Evolutionary conservation across 2,329 filamentous ascomycete genomes (phyloP).

Genomic region (Cytospora leucostoma): DNA sequence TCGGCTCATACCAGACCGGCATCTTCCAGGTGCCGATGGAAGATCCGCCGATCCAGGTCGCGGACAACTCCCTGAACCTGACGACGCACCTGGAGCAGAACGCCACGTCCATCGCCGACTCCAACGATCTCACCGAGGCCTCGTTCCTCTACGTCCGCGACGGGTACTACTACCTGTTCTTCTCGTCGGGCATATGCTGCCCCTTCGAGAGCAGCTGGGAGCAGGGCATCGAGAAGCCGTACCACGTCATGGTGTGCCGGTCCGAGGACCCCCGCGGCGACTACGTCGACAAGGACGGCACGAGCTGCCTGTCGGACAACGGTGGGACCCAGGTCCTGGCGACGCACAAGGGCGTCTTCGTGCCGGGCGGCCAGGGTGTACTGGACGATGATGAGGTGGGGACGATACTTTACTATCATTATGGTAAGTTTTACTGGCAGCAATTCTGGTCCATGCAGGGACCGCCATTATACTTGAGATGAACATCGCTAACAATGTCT

Average conservation of each 20-base stretch:
- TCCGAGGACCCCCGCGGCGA: slow-evolving; percentile 51
- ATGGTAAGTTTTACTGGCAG: slow-evolving; percentile 35
- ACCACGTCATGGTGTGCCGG: slow-evolving; percentile 65
- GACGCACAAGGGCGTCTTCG: slow-evolving; percentile 60
- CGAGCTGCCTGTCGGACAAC: slow-evolving; percentile 49
- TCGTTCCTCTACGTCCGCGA: slow-evolving; percentile 56
- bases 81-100: slow-evolving; percentile 24
- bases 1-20: slow-evolving; percentile 33
- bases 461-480: background rate
- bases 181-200: slow-evolving; percentile 62
- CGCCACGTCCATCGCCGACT: slow-evolving; percentile 27
- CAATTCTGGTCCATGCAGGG: background rate
- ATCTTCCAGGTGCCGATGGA: slow-evolving; percentile 32
- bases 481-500: slow-evolving; percentile 21
- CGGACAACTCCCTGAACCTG: slow-evolving; percentile 21
- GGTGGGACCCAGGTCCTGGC: slow-evolving; percentile 61
- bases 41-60: slow-evolving; percentile 29
- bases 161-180: slow-evolving; percentile 67
- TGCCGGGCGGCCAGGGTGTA: slow-evolving; percentile 63
- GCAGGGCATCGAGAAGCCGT: slow-evolving; percentile 59
- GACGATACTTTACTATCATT: slow-evolving; percentile 63
- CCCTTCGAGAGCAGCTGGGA: slow-evolving; percentile 48
- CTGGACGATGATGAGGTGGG: slow-evolving; percentile 51
- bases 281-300: slow-evolving; percentile 59
- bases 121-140: slow-evolving; percentile 45